A percentile compares a stretch with the other conserved stretches of the same genome.
Conservation (phyloP, 768 basidiomycete species). For the Chalciporus sphaerocephalus region DNA sequence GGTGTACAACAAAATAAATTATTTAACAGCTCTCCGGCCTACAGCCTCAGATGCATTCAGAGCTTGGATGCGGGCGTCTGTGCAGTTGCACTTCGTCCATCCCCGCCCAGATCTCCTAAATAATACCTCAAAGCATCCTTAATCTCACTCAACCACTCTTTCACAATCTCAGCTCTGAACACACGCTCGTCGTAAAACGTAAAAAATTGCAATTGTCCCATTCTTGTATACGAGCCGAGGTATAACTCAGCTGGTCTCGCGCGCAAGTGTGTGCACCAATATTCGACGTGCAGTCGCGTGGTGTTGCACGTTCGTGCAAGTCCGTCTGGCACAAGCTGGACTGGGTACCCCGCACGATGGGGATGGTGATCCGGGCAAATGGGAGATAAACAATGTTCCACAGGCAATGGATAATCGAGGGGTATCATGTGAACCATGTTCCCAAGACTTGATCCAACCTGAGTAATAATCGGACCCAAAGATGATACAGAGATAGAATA, state of each 20-base stretch:
- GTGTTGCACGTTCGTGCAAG: neutral
- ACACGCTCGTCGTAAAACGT: conserved; percentile 43
- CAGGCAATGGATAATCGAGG: conserved; percentile 5
- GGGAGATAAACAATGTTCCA: neutral
- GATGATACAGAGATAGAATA: neutral
- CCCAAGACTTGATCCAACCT: conserved; percentile 15
- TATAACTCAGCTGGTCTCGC: conserved; percentile 41
- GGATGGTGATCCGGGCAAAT: neutral
- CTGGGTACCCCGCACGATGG: conserved; percentile 2
- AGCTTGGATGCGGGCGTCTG: no score
- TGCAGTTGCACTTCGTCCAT: no score
- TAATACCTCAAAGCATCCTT: no score
- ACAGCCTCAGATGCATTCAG: no score
- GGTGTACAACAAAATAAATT: no score
- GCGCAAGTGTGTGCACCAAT: conserved; percentile 27
- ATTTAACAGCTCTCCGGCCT: no score
- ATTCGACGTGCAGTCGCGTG: conserved; percentile 1
- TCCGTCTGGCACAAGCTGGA: neutral
- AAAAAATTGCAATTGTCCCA: conserved; percentile 31
- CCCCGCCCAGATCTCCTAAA: no score
- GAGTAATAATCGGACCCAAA: conserved; percentile 16
- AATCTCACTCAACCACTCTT: conserved; percentile 44
- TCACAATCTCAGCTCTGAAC: conserved; percentile 33
- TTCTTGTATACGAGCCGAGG: conserved; percentile 38
- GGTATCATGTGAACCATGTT: conserved; percentile 3